phyloP scores from a whole-genome alignment of 148 eudicot species.

The Pharnaceum exiguum region DNA sequence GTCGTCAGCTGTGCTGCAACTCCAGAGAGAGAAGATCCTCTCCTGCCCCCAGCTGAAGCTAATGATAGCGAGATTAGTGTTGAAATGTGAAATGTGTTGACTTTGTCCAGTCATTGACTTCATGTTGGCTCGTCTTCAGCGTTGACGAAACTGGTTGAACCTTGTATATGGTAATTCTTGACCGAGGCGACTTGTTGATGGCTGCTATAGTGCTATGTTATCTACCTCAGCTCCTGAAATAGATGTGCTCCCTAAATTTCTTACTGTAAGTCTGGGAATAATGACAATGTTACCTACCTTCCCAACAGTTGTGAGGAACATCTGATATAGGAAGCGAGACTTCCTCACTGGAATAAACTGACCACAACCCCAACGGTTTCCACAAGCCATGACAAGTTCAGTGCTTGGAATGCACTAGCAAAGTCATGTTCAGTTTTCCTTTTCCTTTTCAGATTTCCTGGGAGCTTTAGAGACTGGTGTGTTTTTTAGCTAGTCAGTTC shows the following conservation, averaged over 20 bases:
- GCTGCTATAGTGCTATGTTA: not conserved
- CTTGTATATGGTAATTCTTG: not conserved
- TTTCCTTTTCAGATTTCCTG: conserved; percentile 8
- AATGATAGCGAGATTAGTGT: not conserved
- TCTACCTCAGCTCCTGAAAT: not conserved
- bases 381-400: conserved; percentile 13
- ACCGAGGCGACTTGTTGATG: too few species aligned
- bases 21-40: not conserved
- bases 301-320: conserved; percentile 9
- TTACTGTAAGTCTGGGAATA: not conserved
- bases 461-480: conserved; percentile 16
- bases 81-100: conserved; percentile 10
- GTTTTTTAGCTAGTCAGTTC: conserved; percentile 8
- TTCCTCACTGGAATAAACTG: conserved; percentile 11
- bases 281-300: conserved; percentile 4
- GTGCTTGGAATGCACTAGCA: conserved; percentile 1
- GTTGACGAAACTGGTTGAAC: not conserved
- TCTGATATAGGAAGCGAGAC: conserved; percentile 16
- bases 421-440: conserved; percentile 8
- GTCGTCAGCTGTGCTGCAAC: conserved; percentile 22
- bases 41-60: not conserved
- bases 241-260: not conserved
- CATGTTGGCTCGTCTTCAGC: not conserved
- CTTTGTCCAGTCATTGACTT: not conserved
- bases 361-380: conserved; percentile 8